Evolutionary conservation across 805 yeast species (phyloP).

Genomic region (Candida berthetii): DNA sequence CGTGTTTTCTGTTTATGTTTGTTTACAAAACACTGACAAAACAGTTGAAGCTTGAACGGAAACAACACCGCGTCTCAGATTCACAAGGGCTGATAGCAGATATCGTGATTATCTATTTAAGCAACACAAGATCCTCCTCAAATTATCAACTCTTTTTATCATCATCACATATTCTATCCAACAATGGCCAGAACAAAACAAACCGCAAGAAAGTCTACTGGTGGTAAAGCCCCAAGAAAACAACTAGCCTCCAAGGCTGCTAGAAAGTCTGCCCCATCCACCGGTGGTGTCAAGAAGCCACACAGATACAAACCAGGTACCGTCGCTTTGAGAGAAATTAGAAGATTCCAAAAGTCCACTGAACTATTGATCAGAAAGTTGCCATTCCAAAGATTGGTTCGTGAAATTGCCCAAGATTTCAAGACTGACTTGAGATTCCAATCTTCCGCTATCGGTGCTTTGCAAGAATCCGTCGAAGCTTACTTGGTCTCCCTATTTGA

Average conservation of each 20-base stretch:
- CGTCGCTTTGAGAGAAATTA: constrained; percentile 93
- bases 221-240: constrained; percentile 96
- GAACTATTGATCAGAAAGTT: constrained; percentile 92
- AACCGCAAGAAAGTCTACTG: constrained; percentile 92
- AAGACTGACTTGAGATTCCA: constrained; percentile 94
- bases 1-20: no score
- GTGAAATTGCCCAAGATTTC: constrained; percentile 94
- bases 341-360: constrained; percentile 96
- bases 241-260: constrained; percentile 91
- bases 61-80: no score
- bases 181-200: constrained; percentile 89
- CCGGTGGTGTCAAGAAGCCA: constrained; percentile 92
- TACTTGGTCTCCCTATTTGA: constrained; percentile 93
- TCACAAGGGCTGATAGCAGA: no score
- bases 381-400: constrained; percentile 95
- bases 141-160: background rate
- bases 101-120: no score
- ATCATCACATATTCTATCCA: constrained; percentile 7
- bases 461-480: constrained; percentile 98
- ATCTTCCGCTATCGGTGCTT: constrained; percentile 95
- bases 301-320: constrained; percentile 98
- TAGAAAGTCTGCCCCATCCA: constrained; percentile 87
- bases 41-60: no score
- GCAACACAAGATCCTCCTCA: background rate
- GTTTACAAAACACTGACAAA: no score